phyloP scores from a whole-genome alignment of 2,329 filamentous ascomycete genomes.

The Aspergillus chevalieri region DNA sequence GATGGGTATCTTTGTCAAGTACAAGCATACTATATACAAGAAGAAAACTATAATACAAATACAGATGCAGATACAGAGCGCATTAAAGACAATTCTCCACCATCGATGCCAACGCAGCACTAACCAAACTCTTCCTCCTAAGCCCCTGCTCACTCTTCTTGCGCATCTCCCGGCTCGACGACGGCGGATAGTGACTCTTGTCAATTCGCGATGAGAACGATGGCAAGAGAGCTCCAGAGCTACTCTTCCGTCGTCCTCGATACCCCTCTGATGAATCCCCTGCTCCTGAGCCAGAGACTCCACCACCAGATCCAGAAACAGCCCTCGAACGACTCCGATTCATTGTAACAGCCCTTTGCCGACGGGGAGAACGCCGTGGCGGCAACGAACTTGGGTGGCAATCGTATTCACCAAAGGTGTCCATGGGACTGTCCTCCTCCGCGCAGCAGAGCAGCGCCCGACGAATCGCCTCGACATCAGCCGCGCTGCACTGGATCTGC shows the following conservation, averaged over 20 bases:
- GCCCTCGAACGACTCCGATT: constrained; percentile 26
- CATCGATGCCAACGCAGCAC: constrained; percentile 33
- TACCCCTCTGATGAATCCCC: constrained; percentile 2
- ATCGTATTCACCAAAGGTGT: constrained; percentile 21
- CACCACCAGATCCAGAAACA: neutral
- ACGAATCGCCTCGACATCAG: constrained; percentile 32
- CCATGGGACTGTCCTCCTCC: constrained; percentile 9
- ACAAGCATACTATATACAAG: neutral
- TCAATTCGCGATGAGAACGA: constrained; percentile 22
- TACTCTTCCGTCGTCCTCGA: constrained; percentile 23
- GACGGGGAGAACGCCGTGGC: constrained; percentile 26
- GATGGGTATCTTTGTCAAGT: constrained; percentile 1
- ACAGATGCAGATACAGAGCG: neutral
- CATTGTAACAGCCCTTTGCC: constrained; percentile 22
- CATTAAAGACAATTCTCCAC: constrained; percentile 15
- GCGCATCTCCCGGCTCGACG: constrained; percentile 17
- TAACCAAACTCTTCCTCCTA: constrained; percentile 33
- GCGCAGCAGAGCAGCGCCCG: constrained; percentile 28
- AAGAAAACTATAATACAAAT: neutral
- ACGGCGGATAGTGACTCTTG: constrained; percentile 23
- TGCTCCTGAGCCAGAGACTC: neutral
- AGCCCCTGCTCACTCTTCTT: constrained; percentile 33
- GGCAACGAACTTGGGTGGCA: constrained; percentile 36
- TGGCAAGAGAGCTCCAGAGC: constrained; percentile 16
- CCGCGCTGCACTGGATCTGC: constrained; percentile 33